phyloP scores from a whole-genome alignment of 441 rosid species.

The Francoa sonchifolia region DNA sequence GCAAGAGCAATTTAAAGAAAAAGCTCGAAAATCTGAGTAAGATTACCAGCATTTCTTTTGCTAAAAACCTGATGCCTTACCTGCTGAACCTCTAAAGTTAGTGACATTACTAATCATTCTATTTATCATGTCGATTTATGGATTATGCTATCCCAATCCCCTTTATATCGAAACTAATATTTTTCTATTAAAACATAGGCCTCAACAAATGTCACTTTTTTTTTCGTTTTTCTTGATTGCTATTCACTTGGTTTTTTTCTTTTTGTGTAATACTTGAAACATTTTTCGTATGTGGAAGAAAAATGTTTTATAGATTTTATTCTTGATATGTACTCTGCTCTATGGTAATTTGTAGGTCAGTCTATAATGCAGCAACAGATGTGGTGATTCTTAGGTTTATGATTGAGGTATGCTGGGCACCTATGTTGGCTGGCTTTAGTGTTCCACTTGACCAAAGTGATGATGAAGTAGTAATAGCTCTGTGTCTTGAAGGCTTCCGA shows the following conservation, averaged over 20 bases:
- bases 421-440: conserved; percentile 98
- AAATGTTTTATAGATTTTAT: neutral
- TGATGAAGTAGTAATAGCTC: conserved; percentile 57
- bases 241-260: too few species aligned
- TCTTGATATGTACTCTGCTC: conserved; percentile 14
- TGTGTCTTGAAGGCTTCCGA: conserved; percentile 94
- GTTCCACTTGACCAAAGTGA: conserved; percentile 98
- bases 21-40: conserved; percentile 97
- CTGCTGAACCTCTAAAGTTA: too few species aligned
- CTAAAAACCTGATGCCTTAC: conserved; percentile 3
- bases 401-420: conserved; percentile 99
- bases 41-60: conserved; percentile 20
- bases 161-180: too few species aligned
- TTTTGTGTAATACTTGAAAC: neutral
- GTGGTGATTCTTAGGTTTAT: conserved; percentile 88
- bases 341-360: conserved; percentile 64
- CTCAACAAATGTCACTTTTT: too few species aligned
- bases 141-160: too few species aligned
- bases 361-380: conserved; percentile 94
- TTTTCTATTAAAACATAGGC: too few species aligned
- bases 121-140: too few species aligned
- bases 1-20: conserved; percentile 97
- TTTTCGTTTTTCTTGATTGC: too few species aligned
- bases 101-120: too few species aligned
- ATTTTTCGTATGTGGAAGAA: neutral